Base-by-base conservation (phyloP, 108 stramenopile genomes). In the Cyclostephanos invisitatus region DNA sequence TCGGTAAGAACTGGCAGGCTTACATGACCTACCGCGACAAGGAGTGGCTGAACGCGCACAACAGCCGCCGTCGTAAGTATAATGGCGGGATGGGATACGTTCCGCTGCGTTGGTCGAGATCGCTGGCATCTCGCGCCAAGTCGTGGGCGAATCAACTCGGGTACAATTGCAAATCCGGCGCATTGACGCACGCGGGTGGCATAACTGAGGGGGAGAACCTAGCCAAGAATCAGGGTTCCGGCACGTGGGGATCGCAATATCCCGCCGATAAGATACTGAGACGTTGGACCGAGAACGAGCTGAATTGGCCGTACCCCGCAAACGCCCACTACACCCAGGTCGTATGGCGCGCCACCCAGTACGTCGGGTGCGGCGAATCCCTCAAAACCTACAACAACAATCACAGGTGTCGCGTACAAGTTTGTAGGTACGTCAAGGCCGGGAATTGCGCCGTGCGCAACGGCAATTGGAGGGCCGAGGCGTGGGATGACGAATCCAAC, bases 311-410 rank as follows among this genome's bases (percentile, higher is more conserved):
- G 15, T 74, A 65, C 65, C 22, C 58, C 37, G 35, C 3, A 2
- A 74, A 74, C 37, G 73, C 73, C 21, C 73, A 74, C 36, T 54
- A 60, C 57, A 74, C 73, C 4, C 64, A 65, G 47, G 55, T 44
- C 21, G 21, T 59, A 15, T 74, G 73, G 73, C 60, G 60, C 32
- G 47, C 73, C 6, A 46, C 64, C 11, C 61, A 53, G 22, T 74
- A 74, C 65, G 22, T 74, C 10, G 73, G 64, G 20, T 74, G 73
- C 17, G 73, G 37, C 44, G 53, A 73, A 18, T 37, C 50, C 1
- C 53, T 15, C 7, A 40, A 24, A 40, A 36, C 17, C 15, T 64
- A 64, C 53, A 25, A 42, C 8, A 15, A 64, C 27, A 27, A 40
- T 5, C 9, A 57, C 17, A 56, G 20, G 4, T 73, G 72, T 21